phyloP scores from a whole-genome alignment of 805 yeast species.

The Sugiyamaella americana region DNA sequence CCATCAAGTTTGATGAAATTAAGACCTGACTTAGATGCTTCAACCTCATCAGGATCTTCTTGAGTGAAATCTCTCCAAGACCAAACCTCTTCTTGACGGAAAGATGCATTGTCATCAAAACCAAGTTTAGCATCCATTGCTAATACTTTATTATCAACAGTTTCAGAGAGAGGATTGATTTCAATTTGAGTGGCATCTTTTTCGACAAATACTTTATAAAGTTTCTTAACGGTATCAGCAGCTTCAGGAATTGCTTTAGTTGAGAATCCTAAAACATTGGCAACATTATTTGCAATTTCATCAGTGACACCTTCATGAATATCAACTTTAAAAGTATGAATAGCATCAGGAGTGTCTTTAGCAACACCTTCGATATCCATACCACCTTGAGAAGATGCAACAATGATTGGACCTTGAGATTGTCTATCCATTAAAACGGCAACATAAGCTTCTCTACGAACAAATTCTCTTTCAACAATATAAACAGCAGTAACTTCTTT shows the following conservation, averaged over 20 bases:
- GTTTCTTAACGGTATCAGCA: slow-evolving; percentile 76
- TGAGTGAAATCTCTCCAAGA: slow-evolving; percentile 95
- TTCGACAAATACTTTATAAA: slow-evolving; percentile 84
- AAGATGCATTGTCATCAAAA: slow-evolving; percentile 93
- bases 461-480: slow-evolving; percentile 90
- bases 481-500: slow-evolving; percentile 95
- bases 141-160: slow-evolving; percentile 79
- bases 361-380: slow-evolving; percentile 99
- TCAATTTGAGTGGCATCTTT: slow-evolving; percentile 97
- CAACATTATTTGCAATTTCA: slow-evolving; percentile 66
- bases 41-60: slow-evolving; percentile 96
- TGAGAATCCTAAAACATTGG: slow-evolving; percentile 77
- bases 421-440: slow-evolving; percentile 94
- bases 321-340: slow-evolving; percentile 78
- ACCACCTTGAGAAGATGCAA: slow-evolving; percentile 98
- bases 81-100: slow-evolving; percentile 91
- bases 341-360: slow-evolving; percentile 80
- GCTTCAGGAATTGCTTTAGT: slow-evolving; percentile 74
- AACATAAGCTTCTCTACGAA: slow-evolving; percentile 89
- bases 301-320: slow-evolving; percentile 76
- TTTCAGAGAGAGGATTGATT: slow-evolving; percentile 96
- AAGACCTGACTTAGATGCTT: slow-evolving; percentile 82
- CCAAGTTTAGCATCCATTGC: slow-evolving; percentile 99
- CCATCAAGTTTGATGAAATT: slow-evolving; percentile 98
- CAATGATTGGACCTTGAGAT: slow-evolving; percentile 83